phyloP scores from a whole-genome alignment of 2,329 filamentous ascomycete genomes.

The Microdochium bolleyi region DNA sequence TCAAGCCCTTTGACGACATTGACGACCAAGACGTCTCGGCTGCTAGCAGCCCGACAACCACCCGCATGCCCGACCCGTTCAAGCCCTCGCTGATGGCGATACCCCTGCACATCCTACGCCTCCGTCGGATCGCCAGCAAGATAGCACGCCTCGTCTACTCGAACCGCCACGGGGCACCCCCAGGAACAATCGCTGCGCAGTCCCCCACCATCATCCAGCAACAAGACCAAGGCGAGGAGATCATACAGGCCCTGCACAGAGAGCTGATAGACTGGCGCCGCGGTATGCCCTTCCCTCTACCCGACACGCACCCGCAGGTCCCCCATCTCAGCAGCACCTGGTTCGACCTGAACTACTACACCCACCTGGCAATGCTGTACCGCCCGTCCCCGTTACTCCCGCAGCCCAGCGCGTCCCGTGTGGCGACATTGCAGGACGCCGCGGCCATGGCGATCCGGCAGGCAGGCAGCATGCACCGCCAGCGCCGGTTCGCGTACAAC shows the following conservation, averaged over 20 bases:
- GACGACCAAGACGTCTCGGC: constrained; percentile 25
- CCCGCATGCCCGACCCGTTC: constrained; percentile 13
- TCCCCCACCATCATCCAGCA: background rate
- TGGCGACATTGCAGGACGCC: constrained; percentile 28
- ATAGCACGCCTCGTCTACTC: constrained; percentile 30
- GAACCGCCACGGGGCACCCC: constrained; percentile 10
- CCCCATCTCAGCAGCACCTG: constrained; percentile 33
- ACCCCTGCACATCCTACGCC: constrained; percentile 30
- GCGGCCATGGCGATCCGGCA: constrained; percentile 33
- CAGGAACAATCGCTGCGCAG: background rate
- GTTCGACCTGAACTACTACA: constrained; percentile 41
- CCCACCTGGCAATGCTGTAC: constrained; percentile 34
- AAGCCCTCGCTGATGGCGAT: constrained; percentile 27
- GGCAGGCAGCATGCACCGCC: constrained; percentile 26
- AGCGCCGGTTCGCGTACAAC: constrained; percentile 31
- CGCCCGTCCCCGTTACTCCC: constrained; percentile 33
- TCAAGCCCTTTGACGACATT: constrained; percentile 25
- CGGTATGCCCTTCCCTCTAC: constrained; percentile 33
- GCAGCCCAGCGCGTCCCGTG: constrained; percentile 20
- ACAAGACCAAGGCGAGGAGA: constrained; percentile 15
- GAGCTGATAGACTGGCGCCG: constrained; percentile 35
- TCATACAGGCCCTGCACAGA: constrained; percentile 25
- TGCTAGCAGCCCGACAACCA: constrained; percentile 8
- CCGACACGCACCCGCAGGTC: constrained; percentile 26
- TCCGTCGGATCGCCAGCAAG: constrained; percentile 30